Evolutionary conservation across 129 eudicot genomes (phyloP), one percentile per base, ranked within the genome.

Genomic region (Gnaphalium uliginosum): DNA sequence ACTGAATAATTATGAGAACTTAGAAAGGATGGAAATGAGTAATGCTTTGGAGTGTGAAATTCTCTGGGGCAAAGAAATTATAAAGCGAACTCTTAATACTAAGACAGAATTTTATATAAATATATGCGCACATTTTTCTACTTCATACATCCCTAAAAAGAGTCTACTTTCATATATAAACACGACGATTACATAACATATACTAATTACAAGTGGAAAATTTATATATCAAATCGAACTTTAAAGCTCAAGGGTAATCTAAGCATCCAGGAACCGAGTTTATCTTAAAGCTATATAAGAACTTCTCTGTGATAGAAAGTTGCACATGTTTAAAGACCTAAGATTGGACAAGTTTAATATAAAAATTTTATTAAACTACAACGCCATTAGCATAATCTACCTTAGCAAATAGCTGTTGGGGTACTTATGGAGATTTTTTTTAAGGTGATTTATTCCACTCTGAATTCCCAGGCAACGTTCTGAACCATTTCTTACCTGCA

Each of bases 391-490:
- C 17, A 79, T n/a, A 32, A 73, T 58, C 60, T 82, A 94, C 98
- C 98, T 90, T 77, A 94, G 72, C 74, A 84, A 50, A 71, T 71
- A 71, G 76, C 86, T 84, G 56, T 82, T 85, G 17, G 98, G 98
- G 83, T 69, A 94, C 83, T 85, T 85, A 72, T 94, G 98, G 62
- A 94, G 87, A 64, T 80, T 84, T 76, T 84, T 94, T 37, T 77
- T 88, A 37, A 94, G 91, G 74, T 94, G 96, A 69, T 68, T 66
- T 13, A 94, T 81, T 82, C 96, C 98, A 79, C 79, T 82, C 74
- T 94, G 91, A 74, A 85, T 84, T 73, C 77, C 96, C 76, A 94
- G 81, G 69, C 73, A 70, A 50, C 66, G 50, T 21, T 71, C 50
- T 58, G 82, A 78, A 51, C 89, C 90, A 70, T 76, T 73, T 80